A percentile compares a stretch with the other conserved stretches of the same genome.
phyloP scores from a whole-genome alignment of 1,284 basidiomycete genomes.

The Athelia sp. region DNA sequence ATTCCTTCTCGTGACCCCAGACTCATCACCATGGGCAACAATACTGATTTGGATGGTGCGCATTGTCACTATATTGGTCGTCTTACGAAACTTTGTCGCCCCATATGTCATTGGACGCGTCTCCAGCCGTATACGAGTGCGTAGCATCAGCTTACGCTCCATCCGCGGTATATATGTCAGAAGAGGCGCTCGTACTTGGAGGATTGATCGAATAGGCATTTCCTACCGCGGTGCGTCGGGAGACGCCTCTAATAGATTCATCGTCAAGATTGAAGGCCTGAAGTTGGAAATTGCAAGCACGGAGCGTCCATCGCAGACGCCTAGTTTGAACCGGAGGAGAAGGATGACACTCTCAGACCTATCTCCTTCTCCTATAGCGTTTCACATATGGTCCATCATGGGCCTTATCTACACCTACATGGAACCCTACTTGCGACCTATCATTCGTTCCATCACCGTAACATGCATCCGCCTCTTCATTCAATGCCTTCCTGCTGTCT shows the following conservation, averaged over 20 bases:
- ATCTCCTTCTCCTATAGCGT: constrained; percentile 50
- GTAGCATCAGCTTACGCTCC: constrained; percentile 69
- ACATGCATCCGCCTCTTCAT: constrained; percentile 53
- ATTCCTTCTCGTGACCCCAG: constrained; percentile 23
- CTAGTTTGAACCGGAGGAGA: constrained; percentile 16
- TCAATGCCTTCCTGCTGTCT: constrained; percentile 57
- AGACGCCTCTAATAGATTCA: constrained; percentile 45
- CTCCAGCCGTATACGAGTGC: constrained; percentile 52
- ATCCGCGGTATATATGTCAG: constrained; percentile 70
- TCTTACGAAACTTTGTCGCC: constrained; percentile 59
- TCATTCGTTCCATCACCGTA: constrained; percentile 51
- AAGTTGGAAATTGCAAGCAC: constrained; percentile 45
- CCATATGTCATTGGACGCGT: constrained; percentile 56
- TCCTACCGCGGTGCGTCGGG: constrained; percentile 40
- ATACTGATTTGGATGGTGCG: constrained; percentile 43
- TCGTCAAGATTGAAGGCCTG: constrained; percentile 57
- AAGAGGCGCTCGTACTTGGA: constrained; percentile 45
- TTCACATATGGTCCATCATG: constrained; percentile 41
- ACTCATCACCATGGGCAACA: constrained; percentile 32
- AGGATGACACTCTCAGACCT: constrained; percentile 46
- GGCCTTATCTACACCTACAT: constrained; percentile 38
- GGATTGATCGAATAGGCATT: constrained; percentile 63
- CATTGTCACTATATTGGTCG: constrained; percentile 45
- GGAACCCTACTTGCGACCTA: constrained; percentile 58
- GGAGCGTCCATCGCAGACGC: constrained; percentile 11